A percentile compares a stretch with the other conserved stretches of the same genome.
Evolutionary conservation across 2,329 filamentous ascomycete species (phyloP).

Genomic region (Bretziella fagacearum): DNA sequence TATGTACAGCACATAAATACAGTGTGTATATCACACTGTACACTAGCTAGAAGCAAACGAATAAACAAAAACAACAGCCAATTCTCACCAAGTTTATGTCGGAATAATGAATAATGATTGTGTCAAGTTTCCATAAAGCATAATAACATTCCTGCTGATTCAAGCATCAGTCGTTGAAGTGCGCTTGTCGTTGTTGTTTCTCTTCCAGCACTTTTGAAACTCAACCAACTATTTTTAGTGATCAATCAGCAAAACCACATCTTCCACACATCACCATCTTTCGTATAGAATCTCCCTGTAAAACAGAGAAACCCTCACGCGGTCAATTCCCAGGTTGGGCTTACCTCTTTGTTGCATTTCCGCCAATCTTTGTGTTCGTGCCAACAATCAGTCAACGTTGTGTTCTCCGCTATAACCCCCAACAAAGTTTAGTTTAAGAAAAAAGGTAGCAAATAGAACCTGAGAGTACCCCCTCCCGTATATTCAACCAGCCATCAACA

Average conservation of each 20-base stretch:
- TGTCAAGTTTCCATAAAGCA: no score
- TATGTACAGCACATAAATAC: neutral
- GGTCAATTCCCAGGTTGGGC: no score
- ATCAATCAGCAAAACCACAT: neutral
- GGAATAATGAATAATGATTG: neutral
- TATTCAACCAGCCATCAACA: neutral
- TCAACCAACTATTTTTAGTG: slow-evolving; percentile 53
- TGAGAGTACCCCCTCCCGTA: neutral
- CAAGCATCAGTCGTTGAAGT: slow-evolving; percentile 56
- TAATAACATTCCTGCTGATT: no score
- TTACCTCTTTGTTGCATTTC: slow-evolving; percentile 70
- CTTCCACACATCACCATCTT: neutral
- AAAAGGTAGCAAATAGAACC: no score
- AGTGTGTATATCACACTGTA: no score
- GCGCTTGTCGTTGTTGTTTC: slow-evolving; percentile 68
- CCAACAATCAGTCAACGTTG: slow-evolving; percentile 86
- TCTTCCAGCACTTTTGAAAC: slow-evolving; percentile 85
- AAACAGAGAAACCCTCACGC: neutral
- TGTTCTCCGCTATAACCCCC: slow-evolving; percentile 55
- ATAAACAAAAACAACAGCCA: no score
- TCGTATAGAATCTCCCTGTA: no score
- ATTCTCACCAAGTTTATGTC: no score
- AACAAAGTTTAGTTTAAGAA: neutral
- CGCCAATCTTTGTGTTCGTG: slow-evolving; percentile 95
- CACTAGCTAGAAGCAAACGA: no score